Base-by-base conservation (phyloP, 352 stramenopile species). In the Globisporangium cylindrosporum region DNA sequence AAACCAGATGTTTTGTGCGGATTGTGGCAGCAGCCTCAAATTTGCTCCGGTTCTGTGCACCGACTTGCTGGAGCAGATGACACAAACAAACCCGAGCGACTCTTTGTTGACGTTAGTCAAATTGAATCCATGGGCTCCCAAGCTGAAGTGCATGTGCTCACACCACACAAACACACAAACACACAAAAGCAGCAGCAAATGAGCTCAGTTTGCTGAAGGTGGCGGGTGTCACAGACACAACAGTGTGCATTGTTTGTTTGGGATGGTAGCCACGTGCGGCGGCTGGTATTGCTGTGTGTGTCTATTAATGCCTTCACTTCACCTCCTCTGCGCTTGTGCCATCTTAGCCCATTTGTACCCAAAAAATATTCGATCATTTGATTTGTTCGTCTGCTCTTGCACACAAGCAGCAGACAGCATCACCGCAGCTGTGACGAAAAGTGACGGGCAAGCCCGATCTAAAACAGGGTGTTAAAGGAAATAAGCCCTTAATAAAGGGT, bases 361-460 rank as follows among this genome's bases (percentile, higher is more conserved):
- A 8, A 51, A 51, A 51, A 51, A 10, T 18, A 51, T 51, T n/a
- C 43, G 43, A 51, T 22, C 43, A 32, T 32, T 32, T 32, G 27
- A 46, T 46, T 46, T 46, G 43, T 51, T 51, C 43, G 43, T 51
- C 43, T 51, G 43, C 43, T 27, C 14, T 53, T 67, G 48, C 43
- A 32, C 34, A 15, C n/a, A 8, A 51, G 36, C 36, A 43, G 8
- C 6, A 36, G 27, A 3, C 38, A 49, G 41, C 14, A 49, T 49
- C 41, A 12, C 36, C 9, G 36, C 36, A 49, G 15, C 41, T 49
- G 41, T 49, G 41, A 49, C 43, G 18, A 51, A 51, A 22, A 51
- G 58, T 43, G 55, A 60, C 55, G 18, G 41, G 18, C 43, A 51
- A 49, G 15, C 3, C 0, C 5, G 4, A n/a, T 6, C 18, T 51